Evolutionary conservation across 2,329 filamentous ascomycete species (phyloP).

Genomic region (Calonectria ilicicola): DNA sequence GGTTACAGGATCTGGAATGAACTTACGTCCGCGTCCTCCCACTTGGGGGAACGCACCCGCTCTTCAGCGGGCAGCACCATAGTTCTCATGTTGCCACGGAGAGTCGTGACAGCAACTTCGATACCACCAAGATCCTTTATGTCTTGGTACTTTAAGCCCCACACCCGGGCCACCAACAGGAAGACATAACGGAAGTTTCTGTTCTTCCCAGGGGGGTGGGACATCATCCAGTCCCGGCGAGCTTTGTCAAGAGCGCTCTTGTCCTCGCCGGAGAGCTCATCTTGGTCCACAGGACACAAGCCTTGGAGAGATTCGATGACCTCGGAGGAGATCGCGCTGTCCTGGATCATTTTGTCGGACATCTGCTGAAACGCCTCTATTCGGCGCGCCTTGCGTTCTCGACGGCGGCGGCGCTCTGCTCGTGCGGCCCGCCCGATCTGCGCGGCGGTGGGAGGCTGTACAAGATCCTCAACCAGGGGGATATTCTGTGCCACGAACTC

Average conservation of each 20-base stretch:
- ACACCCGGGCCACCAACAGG: background rate
- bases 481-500: too few relatives aligned
- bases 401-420: too few relatives aligned
- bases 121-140: conserved; percentile 60
- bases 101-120: conserved; percentile 76
- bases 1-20: background rate
- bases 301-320: background rate
- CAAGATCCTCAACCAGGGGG: too few relatives aligned
- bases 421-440: too few relatives aligned
- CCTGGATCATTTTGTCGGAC: too few relatives aligned
- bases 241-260: background rate
- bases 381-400: too few relatives aligned
- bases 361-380: too few relatives aligned
- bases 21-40: conserved; percentile 74
- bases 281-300: background rate
- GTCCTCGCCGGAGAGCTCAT: background rate
- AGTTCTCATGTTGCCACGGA: conserved; percentile 75
- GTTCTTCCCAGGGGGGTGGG: background rate
- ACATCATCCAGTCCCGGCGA: background rate
- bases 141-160: background rate
- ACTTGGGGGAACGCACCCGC: conserved; percentile 74
- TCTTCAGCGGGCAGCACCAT: conserved; percentile 73
- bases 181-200: background rate
- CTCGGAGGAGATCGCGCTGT: too few relatives aligned
- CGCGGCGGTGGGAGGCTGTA: too few relatives aligned